These are phyloP conservation scores for Penicillium corylophilum DNA, from an alignment of 2,329 filamentous ascomycete species.

Conservation along the genomic window DNA sequence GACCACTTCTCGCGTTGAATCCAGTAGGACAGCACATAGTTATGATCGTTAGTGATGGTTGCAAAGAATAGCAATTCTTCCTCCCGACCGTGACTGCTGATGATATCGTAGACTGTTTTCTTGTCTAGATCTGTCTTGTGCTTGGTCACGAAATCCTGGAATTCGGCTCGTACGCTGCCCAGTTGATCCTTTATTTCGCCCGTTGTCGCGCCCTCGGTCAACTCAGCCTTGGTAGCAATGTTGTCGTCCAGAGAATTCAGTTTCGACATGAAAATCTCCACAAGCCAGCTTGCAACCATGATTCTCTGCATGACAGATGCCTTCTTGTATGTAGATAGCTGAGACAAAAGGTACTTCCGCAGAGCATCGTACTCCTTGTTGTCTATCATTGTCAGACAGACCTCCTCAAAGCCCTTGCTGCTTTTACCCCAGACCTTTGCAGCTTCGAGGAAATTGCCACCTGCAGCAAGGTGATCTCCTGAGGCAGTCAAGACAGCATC, in stretches of 20 bases:
- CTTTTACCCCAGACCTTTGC: constrained; percentile 90
- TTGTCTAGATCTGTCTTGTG: constrained; percentile 85
- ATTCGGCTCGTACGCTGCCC: constrained; percentile 70
- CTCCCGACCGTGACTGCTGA: constrained; percentile 92
- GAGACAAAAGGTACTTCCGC: constrained; percentile 83
- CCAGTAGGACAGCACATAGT: constrained; percentile 96
- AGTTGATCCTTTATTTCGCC: constrained; percentile 69
- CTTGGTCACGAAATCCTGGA: constrained; percentile 80
- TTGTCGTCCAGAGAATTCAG: constrained; percentile 92
- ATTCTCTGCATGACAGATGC: constrained; percentile 84
- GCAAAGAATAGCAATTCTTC: constrained; percentile 91
- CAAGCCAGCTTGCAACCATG: constrained; percentile 93
- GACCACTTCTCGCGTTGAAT: constrained; percentile 90
- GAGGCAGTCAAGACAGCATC: constrained; percentile 90
- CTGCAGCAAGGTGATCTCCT: constrained; percentile 80
- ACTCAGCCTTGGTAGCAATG: constrained; percentile 82
- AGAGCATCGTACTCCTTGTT: constrained; percentile 86
- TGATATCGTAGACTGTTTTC: constrained; percentile 92
- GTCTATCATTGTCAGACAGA: constrained; percentile 87
- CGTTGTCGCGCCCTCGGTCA: constrained; percentile 69
- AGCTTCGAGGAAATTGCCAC: constrained; percentile 80
- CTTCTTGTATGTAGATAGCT: constrained; percentile 78
- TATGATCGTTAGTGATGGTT: constrained; percentile 82
- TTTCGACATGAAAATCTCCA: constrained; percentile 97
- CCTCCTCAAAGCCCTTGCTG: constrained; percentile 95